Percentiles rank a stretch among this genome's conserved stretches.
Conservation (phyloP, 1,284 basidiomycete species). For the Rhizoctonia solani region DNA sequence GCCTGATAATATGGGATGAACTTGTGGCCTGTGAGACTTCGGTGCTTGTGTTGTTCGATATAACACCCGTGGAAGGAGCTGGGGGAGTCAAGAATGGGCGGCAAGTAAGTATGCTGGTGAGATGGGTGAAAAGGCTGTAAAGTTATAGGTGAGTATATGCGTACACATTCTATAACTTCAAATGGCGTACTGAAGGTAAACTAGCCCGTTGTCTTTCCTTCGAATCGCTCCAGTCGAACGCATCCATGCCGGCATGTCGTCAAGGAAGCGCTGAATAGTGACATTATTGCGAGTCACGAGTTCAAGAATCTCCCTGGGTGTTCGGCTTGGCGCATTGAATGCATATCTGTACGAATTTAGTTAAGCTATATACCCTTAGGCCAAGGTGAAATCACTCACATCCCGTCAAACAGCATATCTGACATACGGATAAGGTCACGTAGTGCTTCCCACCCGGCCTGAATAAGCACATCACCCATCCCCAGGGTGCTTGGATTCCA, state of each 20-base stretch:
- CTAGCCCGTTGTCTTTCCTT: constrained; percentile 25
- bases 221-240: constrained; percentile 26
- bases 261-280: constrained; percentile 24
- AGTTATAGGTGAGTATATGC: not conserved
- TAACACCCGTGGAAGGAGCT: constrained; percentile 7
- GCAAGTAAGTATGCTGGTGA: constrained; percentile 16
- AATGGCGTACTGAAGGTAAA: constrained; percentile 25
- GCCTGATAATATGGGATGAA: constrained; percentile 21
- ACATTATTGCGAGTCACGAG: constrained; percentile 28
- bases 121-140: constrained; percentile 18
- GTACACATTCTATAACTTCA: not conserved
- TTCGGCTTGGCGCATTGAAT: constrained; percentile 21
- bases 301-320: constrained; percentile 17
- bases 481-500: constrained; percentile 20
- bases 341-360: not conserved
- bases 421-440: constrained; percentile 21
- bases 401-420: constrained; percentile 20
- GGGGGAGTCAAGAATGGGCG: constrained; percentile 19
- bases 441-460: constrained; percentile 28
- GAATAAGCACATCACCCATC: constrained; percentile 13
- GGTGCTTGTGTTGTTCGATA: not conserved
- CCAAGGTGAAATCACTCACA: not conserved
- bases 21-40: constrained; percentile 1
- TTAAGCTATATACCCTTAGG: not conserved
- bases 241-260: constrained; percentile 23